Conservation (phyloP, 805 yeast genomes). For the Pichia nanzhaoensis region DNA sequence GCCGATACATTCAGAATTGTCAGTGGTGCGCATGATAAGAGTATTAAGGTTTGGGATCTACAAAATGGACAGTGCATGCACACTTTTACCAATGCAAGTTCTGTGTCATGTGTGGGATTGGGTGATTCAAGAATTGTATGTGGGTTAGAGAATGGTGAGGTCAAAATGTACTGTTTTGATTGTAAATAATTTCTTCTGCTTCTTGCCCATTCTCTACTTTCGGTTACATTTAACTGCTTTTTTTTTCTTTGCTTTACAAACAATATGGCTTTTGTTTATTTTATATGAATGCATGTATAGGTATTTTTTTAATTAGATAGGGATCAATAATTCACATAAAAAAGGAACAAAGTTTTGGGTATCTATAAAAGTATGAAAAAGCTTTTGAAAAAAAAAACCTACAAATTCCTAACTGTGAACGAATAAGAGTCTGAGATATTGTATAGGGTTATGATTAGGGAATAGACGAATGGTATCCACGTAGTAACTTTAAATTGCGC, state of each 20-base stretch:
- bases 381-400: neutral
- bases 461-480: conserved; percentile 91
- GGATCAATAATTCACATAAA: too few relatives aligned
- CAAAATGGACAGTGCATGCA: conserved; percentile 93
- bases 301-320: too few relatives aligned
- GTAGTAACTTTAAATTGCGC: conserved; percentile 86
- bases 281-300: too few relatives aligned
- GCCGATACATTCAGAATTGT: conserved; percentile 94
- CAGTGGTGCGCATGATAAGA: conserved; percentile 89
- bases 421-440: conserved; percentile 64
- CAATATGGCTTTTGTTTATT: too few relatives aligned
- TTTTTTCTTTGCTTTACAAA: conserved; percentile 1
- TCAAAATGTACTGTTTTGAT: conserved; percentile 79
- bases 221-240: neutral
- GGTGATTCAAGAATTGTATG: conserved; percentile 88
- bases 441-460: conserved; percentile 57
- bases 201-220: neutral
- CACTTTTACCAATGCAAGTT: conserved; percentile 70
- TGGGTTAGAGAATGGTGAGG: conserved; percentile 84
- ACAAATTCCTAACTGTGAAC: conserved; percentile 34
- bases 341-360: neutral
- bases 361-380: neutral
- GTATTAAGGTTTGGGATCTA: conserved; percentile 90
- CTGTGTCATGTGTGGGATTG: conserved; percentile 66
- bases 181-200: neutral